These are phyloP conservation scores for Xerocomus minutiporus DNA, from an alignment of 1,284 basidiomycete genomes.

Conservation along the genomic window DNA sequence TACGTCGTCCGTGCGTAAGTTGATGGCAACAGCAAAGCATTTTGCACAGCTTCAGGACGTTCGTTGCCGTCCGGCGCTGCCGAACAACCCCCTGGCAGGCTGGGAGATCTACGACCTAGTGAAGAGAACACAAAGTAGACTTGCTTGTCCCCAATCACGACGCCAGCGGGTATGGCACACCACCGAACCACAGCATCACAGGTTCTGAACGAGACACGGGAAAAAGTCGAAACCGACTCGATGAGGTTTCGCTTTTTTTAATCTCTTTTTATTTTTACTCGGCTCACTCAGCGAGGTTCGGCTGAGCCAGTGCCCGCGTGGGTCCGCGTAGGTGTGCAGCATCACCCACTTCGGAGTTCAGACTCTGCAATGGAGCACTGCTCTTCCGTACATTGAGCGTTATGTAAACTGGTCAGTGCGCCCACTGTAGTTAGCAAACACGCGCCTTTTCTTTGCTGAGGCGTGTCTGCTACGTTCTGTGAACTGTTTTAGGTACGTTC, in stretches of 20 bases:
- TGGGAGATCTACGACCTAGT: too few species aligned
- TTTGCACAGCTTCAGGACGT: too few species aligned
- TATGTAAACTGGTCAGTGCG: too few species aligned
- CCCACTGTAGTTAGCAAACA: too few species aligned
- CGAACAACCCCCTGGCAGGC: too few species aligned
- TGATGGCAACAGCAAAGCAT: too few species aligned
- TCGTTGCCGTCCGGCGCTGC: too few species aligned
- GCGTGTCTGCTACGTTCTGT: background rate
- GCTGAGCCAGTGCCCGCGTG: background rate
- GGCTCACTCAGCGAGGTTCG: background rate
- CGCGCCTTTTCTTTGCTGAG: too few species aligned
- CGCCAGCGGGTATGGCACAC: background rate
- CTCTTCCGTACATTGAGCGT: background rate
- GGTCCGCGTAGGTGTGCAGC: background rate
- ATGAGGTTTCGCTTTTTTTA: background rate
- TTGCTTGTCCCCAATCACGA: too few species aligned
- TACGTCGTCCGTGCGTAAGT: too few species aligned
- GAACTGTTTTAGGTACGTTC: background rate
- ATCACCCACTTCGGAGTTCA: background rate
- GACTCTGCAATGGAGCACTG: background rate
- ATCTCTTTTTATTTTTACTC: background rate
- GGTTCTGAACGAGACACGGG: too few species aligned
- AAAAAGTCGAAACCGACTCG: background rate
- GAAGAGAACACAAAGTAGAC: too few species aligned
- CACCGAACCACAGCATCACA: background rate